Conservation (phyloP, 2,329 filamentous ascomycete species). For the Colletotrichum cuscutae region DNA sequence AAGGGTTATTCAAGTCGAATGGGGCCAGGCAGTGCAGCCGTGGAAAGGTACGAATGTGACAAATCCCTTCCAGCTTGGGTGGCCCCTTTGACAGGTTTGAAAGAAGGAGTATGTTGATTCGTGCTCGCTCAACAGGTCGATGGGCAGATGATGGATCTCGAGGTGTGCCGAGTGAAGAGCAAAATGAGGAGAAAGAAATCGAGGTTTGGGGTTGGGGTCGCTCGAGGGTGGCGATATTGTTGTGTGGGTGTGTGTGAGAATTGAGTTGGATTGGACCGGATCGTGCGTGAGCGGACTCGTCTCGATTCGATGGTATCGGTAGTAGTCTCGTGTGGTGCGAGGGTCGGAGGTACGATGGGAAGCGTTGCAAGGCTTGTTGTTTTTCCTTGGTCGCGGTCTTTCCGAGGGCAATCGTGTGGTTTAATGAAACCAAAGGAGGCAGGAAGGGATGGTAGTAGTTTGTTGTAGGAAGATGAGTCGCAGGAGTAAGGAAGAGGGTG, state of each 20-base stretch:
- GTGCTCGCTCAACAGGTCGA: constrained; percentile 22
- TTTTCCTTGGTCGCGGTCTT: background rate
- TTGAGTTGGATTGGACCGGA: constrained; percentile 28
- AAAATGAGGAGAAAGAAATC: background rate
- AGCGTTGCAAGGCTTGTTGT: background rate
- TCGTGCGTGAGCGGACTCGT: constrained; percentile 35
- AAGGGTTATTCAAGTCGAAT: constrained; percentile 9
- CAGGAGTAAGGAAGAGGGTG: constrained; percentile 7
- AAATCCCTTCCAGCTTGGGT: constrained; percentile 31
- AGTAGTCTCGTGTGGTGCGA: constrained; percentile 26
- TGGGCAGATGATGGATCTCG: constrained; percentile 23
- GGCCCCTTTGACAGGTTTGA: constrained; percentile 29
- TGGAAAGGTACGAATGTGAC: constrained; percentile 16
- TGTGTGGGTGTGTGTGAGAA: constrained; percentile 26
- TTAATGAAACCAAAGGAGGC: background rate
- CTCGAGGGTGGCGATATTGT: constrained; percentile 32
- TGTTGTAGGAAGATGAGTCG: background rate
- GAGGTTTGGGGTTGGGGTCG: constrained; percentile 4
- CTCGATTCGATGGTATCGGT: constrained; percentile 30
- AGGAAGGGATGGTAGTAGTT: background rate
- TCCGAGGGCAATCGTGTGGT: background rate
- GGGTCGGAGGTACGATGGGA: constrained; percentile 17
- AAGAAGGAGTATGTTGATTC: background rate
- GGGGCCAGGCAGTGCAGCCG: constrained; percentile 34
- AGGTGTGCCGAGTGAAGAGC: constrained; percentile 5